Conservation (phyloP, 2,329 filamentous ascomycete species). For the Ophiostoma pallidulum region DNA sequence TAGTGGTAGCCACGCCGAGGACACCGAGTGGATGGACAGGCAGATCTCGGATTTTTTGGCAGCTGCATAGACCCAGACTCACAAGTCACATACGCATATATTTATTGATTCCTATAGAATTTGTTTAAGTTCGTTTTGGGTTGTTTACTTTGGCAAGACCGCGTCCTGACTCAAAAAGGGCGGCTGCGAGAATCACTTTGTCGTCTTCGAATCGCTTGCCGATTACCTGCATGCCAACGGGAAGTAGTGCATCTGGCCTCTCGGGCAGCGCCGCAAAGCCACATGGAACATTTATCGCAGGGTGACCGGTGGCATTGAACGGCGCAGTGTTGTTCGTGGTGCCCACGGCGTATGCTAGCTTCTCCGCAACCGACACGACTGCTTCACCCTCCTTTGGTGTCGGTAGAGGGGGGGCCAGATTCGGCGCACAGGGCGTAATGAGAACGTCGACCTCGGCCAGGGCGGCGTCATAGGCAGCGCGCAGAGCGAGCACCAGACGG, state of each 20-base stretch:
- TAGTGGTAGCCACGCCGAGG: constrained; percentile 3
- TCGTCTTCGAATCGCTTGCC: constrained; percentile 23
- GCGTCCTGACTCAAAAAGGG: constrained; percentile 23
- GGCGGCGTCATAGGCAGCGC: constrained; percentile 38
- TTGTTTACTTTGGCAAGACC: no score
- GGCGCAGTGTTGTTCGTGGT: constrained; percentile 35
- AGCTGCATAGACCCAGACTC: no score
- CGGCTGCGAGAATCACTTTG: constrained; percentile 21
- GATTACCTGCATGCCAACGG: constrained; percentile 26
- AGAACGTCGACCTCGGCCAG: constrained; percentile 29
- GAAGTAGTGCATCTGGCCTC: constrained; percentile 17
- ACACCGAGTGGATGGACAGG: constrained; percentile 9
- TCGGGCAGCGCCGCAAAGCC: constrained; percentile 20
- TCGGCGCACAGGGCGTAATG: constrained; percentile 35
- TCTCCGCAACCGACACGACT: constrained; percentile 27
- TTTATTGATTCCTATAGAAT: no score
- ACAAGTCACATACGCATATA: no score
- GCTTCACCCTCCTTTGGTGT: no score
- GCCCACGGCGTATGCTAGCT: constrained; percentile 31
- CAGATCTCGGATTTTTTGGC: constrained; percentile 1
- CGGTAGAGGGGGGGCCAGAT: constrained; percentile 37
- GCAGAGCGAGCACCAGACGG: constrained; percentile 35
- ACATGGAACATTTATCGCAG: constrained; percentile 37
- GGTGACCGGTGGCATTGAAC: constrained; percentile 42
- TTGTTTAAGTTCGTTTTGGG: no score